Evolutionary conservation across 148 eudicot genomes (phyloP).

Genomic region (Nepenthes mirabilis): DNA sequence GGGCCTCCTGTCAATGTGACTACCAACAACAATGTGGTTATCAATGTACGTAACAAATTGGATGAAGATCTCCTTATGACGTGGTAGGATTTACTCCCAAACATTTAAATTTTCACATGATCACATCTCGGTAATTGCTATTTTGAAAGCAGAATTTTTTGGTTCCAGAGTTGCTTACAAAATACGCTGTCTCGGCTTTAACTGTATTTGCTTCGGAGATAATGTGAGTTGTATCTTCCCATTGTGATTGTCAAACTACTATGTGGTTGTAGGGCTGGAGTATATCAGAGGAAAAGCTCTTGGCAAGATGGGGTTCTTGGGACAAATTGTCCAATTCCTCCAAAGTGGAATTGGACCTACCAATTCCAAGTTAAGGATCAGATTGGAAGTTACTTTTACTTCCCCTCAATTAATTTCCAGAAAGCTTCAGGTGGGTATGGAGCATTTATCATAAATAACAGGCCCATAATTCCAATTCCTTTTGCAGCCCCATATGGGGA

Average conservation of each 20-base stretch:
- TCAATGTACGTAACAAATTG: conserved; percentile 80
- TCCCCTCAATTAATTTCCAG: conserved; percentile 83
- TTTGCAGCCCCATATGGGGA: conserved; percentile 70
- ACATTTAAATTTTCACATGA: no score
- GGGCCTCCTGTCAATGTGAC: conserved; percentile 79
- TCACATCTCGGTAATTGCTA: no score
- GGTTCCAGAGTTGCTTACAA: no score
- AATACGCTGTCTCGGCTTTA: no score
- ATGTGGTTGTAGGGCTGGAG: conserved; percentile 52
- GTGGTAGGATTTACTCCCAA: conserved; percentile 36
- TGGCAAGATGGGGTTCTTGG: conserved; percentile 98
- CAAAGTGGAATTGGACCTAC: conserved; percentile 98
- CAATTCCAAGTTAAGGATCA: conserved; percentile 95
- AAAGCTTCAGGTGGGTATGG: conserved; percentile 91
- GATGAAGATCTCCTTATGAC: conserved; percentile 78
- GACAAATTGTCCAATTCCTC: conserved; percentile 92
- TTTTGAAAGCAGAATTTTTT: no score
- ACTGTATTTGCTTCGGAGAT: no score
- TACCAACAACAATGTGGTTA: conserved; percentile 76
- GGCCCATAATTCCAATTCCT: conserved; percentile 65
- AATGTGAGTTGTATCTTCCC: background rate
- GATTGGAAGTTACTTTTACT: conserved; percentile 92
- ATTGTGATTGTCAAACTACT: background rate
- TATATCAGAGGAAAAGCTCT: conserved; percentile 55
- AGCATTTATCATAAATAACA: conserved; percentile 43